Evolutionary conservation across 805 yeast genomes (phyloP).

Genomic region (Starmerella floricola): DNA sequence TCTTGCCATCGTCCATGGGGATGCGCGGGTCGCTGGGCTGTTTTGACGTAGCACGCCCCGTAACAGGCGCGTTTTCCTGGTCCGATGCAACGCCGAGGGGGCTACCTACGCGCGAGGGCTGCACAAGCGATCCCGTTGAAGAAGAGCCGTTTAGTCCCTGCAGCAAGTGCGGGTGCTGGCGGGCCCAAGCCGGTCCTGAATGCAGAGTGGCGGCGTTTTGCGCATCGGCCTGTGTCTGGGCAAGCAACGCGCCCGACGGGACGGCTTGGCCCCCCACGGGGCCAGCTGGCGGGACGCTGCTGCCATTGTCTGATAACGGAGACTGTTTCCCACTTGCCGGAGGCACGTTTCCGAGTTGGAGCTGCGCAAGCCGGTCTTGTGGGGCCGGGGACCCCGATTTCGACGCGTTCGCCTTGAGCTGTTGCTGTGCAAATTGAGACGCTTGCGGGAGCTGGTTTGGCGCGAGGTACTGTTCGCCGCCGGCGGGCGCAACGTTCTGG

Average conservation of each 20-base stretch:
- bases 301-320: not conserved
- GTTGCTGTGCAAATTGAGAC: not conserved
- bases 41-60: conserved; percentile 19
- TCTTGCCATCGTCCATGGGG: conserved; percentile 74
- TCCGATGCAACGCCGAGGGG: conserved; percentile 1
- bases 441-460: not conserved
- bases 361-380: conserved; percentile 5
- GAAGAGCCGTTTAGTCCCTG: not conserved
- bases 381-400: not conserved
- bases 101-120: conserved; percentile 2
- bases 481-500: too few relatives aligned
- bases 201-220: not conserved
- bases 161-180: not conserved
- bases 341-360: conserved; percentile 7
- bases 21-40: conserved; percentile 44
- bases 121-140: not conserved
- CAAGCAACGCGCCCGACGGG: conserved; percentile 2
- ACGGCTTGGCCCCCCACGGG: not conserved
- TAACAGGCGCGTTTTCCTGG: not conserved
- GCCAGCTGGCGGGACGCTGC: not conserved
- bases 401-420: not conserved
- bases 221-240: conserved; percentile 12
- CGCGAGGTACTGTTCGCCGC: not conserved
- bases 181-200: not conserved
- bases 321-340: not conserved